Conservation (phyloP, 495 filamentous ascomycete genomes). For the Pyrenula massariospora region DNA sequence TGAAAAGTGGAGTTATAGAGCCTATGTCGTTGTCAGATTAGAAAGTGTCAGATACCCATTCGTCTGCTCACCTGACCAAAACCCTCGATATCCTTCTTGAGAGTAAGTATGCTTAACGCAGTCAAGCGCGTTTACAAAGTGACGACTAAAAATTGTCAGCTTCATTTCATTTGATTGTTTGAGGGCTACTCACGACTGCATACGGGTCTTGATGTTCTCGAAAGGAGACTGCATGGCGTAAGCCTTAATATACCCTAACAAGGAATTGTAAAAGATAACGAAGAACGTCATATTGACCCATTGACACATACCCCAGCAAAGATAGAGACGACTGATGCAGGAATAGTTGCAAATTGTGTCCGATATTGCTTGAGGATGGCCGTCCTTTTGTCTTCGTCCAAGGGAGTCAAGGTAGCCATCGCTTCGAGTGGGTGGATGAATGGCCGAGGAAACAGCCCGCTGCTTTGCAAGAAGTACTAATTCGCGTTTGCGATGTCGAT, state of each 20-base stretch:
- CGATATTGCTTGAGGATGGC: slow-evolving; percentile 31
- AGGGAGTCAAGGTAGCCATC: slow-evolving; percentile 21
- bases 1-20: slow-evolving; percentile 67
- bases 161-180: not conserved
- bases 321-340: slow-evolving; percentile 31
- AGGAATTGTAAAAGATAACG: not conserved
- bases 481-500: not conserved
- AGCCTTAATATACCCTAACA: not conserved
- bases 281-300: no score
- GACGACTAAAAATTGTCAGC: slow-evolving; percentile 18
- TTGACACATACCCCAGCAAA: slow-evolving; percentile 29
- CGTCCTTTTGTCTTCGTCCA: slow-evolving; percentile 30
- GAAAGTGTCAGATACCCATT: not conserved
- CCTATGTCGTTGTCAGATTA: slow-evolving; percentile 30
- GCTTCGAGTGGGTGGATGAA: slow-evolving; percentile 15
- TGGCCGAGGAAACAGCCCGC: slow-evolving; percentile 20
- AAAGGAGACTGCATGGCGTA: slow-evolving; percentile 24
- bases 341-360: slow-evolving; percentile 32
- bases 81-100: slow-evolving; percentile 34
- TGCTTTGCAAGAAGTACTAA: not conserved
- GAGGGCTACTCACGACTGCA: slow-evolving; percentile 30
- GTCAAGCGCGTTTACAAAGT: slow-evolving; percentile 28
- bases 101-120: slow-evolving; percentile 32
- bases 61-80: slow-evolving; percentile 27
- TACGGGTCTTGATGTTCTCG: slow-evolving; percentile 38